Percentiles rank a stretch among this genome's conserved stretches.
Evolutionary conservation across 1,284 basidiomycete species (phyloP).

Genomic region (Microbotryum violaceum): DNA sequence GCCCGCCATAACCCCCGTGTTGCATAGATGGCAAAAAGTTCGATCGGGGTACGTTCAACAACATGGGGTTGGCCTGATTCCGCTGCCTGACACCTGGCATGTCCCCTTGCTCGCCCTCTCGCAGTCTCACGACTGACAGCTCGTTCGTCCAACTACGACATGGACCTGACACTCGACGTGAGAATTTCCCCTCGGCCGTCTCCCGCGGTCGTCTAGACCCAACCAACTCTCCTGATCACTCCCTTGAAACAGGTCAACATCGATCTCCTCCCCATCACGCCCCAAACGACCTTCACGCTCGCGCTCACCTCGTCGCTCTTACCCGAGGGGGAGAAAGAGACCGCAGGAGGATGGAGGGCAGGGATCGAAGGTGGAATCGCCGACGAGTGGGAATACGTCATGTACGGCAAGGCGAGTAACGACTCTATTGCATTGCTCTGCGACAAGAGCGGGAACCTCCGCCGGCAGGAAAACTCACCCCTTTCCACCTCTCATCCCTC

Average conservation of each 20-base stretch:
- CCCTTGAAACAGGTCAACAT: conserved; percentile 56
- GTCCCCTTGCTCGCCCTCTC: background rate
- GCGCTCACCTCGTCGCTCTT: conserved; percentile 76
- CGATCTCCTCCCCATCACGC: conserved; percentile 68
- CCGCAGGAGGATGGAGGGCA: conserved; percentile 79
- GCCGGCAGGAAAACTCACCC: background rate
- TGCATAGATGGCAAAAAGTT: conserved; percentile 77
- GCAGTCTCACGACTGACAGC: conserved; percentile 77
- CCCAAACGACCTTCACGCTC: conserved; percentile 54
- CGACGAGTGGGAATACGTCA: conserved; percentile 97
- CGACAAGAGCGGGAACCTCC: background rate
- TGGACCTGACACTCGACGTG: conserved; percentile 74
- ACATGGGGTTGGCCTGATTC: background rate
- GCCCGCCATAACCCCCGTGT: no score
- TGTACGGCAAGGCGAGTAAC: conserved; percentile 84
- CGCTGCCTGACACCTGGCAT: conserved; percentile 7
- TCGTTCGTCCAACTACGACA: conserved; percentile 75
- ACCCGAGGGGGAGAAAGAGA: conserved; percentile 64
- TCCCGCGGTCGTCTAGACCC: background rate
- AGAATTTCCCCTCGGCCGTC: background rate
- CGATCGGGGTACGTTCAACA: conserved; percentile 67
- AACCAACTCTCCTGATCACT: conserved; percentile 10
- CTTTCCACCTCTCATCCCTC: background rate
- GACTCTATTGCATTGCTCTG: background rate
- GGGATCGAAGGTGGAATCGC: conserved; percentile 79